phyloP scores from a whole-genome alignment of 169 alveolate genomes.

The Eimeria acervulina region DNA sequence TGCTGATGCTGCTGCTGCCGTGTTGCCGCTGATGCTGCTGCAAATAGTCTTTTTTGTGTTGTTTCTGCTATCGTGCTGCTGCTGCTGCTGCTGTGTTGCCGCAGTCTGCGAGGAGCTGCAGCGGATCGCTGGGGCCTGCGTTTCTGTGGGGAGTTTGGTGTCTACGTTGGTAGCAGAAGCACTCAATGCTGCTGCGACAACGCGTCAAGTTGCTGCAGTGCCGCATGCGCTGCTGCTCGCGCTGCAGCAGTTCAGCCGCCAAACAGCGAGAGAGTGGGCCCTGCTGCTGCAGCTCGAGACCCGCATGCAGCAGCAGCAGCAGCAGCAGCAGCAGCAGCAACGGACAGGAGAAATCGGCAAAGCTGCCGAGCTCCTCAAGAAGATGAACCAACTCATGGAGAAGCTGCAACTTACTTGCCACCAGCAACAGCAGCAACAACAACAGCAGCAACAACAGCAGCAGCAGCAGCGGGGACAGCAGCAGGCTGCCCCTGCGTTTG shows the following conservation, averaged over 20 bases:
- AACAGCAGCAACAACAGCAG: background rate
- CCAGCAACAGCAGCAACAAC: constrained; percentile 69
- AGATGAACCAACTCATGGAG: constrained; percentile 53
- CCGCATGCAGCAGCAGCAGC: constrained; percentile 62
- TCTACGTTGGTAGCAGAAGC: constrained; percentile 34
- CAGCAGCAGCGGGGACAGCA: constrained; percentile 20
- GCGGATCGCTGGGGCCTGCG: constrained; percentile 60
- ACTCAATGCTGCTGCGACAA: constrained; percentile 55
- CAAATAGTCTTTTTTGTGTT: background rate
- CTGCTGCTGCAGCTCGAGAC: constrained; percentile 50
- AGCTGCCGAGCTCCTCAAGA: constrained; percentile 55
- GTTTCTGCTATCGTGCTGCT: background rate
- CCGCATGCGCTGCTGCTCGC: constrained; percentile 66
- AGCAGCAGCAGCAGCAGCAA: constrained; percentile 24
- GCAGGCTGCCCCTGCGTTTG: constrained; percentile 11
- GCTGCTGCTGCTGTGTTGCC: constrained; percentile 20
- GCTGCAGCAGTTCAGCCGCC: constrained; percentile 68
- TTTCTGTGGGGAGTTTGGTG: constrained; percentile 18
- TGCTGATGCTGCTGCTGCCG: constrained; percentile 45
- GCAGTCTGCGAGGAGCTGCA: constrained; percentile 68
- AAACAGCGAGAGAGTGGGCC: constrained; percentile 64
- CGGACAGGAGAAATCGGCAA: background rate
- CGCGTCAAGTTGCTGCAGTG: constrained; percentile 44
- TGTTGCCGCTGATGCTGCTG: constrained; percentile 37
- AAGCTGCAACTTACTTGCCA: constrained; percentile 53